phyloP scores from a whole-genome alignment of 1,284 basidiomycete species.

The Trametes polyzona region DNA sequence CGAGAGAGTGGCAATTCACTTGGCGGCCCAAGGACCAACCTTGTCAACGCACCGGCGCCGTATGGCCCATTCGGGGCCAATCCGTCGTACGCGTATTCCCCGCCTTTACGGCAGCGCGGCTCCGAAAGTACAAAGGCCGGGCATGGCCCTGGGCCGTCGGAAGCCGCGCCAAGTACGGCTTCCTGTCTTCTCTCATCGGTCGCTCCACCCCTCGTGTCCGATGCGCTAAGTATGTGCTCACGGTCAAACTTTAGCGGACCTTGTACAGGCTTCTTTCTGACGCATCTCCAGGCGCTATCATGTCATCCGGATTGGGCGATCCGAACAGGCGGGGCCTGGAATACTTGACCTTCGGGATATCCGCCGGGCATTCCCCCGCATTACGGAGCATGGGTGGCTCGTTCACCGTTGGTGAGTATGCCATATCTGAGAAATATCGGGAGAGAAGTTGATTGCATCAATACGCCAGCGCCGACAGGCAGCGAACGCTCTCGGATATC shows the following conservation, averaged over 20 bases:
- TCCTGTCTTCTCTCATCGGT: conserved; percentile 10
- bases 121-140: conserved; percentile 10
- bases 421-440: too few relatives aligned
- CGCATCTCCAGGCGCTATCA: neutral
- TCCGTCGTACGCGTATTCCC: neutral
- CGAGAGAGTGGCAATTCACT: too few relatives aligned
- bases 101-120: conserved; percentile 22
- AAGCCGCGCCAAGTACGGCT: conserved; percentile 2
- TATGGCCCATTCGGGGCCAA: neutral
- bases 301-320: neutral
- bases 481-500: too few relatives aligned
- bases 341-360: neutral
- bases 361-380: too few relatives aligned
- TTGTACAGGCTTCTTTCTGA: neutral
- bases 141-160: neutral
- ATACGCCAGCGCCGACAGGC: too few relatives aligned
- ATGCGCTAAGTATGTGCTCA: neutral
- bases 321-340: neutral
- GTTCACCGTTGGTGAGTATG: too few relatives aligned
- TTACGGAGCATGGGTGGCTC: too few relatives aligned
- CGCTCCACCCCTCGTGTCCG: conserved; percentile 3
- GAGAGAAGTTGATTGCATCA: too few relatives aligned
- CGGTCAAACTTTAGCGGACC: conserved; percentile 4
- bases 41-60: neutral
- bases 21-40: neutral